These are phyloP conservation scores for Piromyces sp. DNA, from an alignment of 192 early-diverging fungal genomes.

Conservation along the genomic window DNA sequence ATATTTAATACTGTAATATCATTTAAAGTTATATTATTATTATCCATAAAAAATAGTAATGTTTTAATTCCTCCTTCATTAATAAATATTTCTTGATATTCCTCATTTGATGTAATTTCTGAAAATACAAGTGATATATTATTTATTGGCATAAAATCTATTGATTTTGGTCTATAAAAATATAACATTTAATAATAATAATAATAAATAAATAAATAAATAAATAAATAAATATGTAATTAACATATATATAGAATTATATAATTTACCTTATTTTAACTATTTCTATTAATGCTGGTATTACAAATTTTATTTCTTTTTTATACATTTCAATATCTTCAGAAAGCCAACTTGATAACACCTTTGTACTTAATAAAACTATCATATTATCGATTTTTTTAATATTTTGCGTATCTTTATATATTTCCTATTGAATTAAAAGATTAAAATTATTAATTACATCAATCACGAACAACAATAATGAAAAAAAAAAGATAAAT, in stretches of 20 bases:
- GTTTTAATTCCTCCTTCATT: neutral
- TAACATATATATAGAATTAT: too few species aligned
- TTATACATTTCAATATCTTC: neutral
- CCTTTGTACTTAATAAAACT: neutral
- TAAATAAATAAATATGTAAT: too few species aligned
- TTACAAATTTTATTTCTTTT: neutral
- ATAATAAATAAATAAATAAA: too few species aligned
- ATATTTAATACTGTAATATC: neutral
- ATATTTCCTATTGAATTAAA: neutral
- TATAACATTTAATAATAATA: too few species aligned
- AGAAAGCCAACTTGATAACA: neutral
- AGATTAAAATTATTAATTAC: too few species aligned
- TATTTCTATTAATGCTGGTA: neutral
- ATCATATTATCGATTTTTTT: neutral
- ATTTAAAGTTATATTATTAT: neutral
- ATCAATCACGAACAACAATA: too few species aligned
- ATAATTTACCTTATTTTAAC: neutral
- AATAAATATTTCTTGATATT: neutral
- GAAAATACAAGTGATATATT: neutral
- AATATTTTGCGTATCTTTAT: neutral
- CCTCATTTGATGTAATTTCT: neutral
- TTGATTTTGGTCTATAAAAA: neutral
- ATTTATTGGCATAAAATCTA: neutral
- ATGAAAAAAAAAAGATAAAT: too few species aligned
- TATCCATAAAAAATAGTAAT: neutral